Evolutionary conservation across 495 filamentous ascomycete genomes (phyloP), one percentile per base, ranked within the genome.

Genomic region (Aspergillus affinis): DNA sequence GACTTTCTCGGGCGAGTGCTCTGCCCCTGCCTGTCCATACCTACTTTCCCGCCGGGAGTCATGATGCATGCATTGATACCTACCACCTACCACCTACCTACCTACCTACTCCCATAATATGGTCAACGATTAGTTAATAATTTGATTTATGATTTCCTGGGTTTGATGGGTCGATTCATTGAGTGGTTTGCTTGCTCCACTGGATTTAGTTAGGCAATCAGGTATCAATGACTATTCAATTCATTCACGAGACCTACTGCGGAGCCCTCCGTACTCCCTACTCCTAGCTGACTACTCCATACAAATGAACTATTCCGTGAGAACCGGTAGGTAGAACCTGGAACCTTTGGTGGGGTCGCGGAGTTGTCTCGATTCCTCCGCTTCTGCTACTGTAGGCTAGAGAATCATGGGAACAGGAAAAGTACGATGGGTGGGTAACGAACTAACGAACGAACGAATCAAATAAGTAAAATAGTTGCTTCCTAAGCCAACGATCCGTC

Each of bases 41-140:
- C 7, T 19, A 5, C 50, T 51, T 58, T 49, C 51, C 48, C 48
- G 56, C 19, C 56, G 56, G 51, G 30, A 51, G 30, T 53, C 17
- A 46, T 18, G 12, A 53, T 17, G 29, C n/a, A 53, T 41, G 36
- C 36, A 41, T 41, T 41, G 36, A 13, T 41, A 41, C 36, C 36
- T 41, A 41, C 36, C 10, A 3, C 2, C 30, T 32, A 7, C 30
- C 30, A 4, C 1, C 30, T 3, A 6, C 1, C 2, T 32, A 8
- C 30, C 7, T 32, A 12, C 30, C 7, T 32, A 12, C 10, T 32
- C 36, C 5, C 13, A 17, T 41, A 4, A 13, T 41, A 41, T 5
- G 36, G 12, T 41, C 36, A 41, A 41, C 15, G 12, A 41, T 41
- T 15, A 41, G n/a, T n/a, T 36, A 30, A 4, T 32, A 32, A 32